Base-by-base conservation (phyloP, 345 rosid genomes). In the Limnanthes douglasii region DNA sequence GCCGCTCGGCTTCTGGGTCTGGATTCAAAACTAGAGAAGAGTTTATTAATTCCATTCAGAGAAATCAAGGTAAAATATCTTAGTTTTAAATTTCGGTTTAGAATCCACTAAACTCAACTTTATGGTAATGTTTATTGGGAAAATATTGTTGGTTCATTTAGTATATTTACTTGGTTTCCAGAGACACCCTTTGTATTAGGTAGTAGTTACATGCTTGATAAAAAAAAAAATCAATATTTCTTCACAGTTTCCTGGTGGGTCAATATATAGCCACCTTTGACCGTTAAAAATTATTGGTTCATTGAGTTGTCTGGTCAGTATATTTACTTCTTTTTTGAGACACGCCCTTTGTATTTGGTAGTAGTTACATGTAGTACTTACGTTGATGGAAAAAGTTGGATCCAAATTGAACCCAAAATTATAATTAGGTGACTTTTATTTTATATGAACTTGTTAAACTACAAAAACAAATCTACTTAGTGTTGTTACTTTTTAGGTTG, bases 31-130 rank as follows among this genome's bases (percentile, higher is more conserved):
- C 96, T 90, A 21, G 96, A 84, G 75, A 84, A 56, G 49, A 73
- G 94, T 59, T 60, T 90, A 40, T 88, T 90, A 40, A 90, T 90
- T 53, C 98, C 98, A 2, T 90, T 84, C 60, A 70, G 98, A 54
- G 96, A 90, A 53, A 84, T 90, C 53, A 90, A 90, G 94, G 97
- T 88, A n/a, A n/a, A 39, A 50, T 19, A n/a, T n/a, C n/a, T n/a
- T n/a, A n/a, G n/a, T n/a, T n/a, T n/a, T n/a, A n/a, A 5, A 2
- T 31, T 4, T 31, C 15, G 3, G 2, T 28, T 17, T 5, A n/a
- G 3, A 26, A 2, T 15, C 16, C 6, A 21, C 2, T 23, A 0
- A 3, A 14, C 3, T 45, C 39, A 14, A 19, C n/a, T n/a, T n/a
- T n/a, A n/a, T n/a, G n/a, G n/a, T n/a, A n/a, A n/a, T n/a, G n/a